Percentiles rank a stretch among this genome's conserved stretches.
phyloP scores from a whole-genome alignment of 257 asterid genomes.

The Przewalskia tangutica region DNA sequence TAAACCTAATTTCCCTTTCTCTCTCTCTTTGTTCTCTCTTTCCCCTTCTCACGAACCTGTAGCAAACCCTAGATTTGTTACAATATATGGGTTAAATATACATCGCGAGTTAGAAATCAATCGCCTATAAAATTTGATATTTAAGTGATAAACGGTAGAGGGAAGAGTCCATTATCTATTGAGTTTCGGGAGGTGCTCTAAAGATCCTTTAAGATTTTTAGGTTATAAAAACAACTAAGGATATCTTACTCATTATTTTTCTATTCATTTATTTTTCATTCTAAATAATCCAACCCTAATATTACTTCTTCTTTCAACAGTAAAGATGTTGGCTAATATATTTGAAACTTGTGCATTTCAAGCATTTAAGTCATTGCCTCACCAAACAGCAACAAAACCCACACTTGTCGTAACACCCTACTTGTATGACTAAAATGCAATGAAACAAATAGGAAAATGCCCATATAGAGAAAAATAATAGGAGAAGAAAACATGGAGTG shows the following conservation, averaged over 20 bases:
- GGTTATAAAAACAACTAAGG: not conserved
- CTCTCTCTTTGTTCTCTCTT: no score
- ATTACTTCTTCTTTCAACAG: not conserved
- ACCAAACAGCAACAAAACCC: not conserved
- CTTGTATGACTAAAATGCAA: not conserved
- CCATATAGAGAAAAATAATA: not conserved
- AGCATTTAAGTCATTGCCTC: not conserved
- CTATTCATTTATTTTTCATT: not conserved
- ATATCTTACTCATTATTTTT: not conserved
- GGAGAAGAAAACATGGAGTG: not conserved
- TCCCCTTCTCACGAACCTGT: no score
- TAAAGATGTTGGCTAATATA: not conserved
- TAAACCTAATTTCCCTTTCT: no score
- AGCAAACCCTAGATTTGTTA: no score
- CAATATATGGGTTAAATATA: not conserved
- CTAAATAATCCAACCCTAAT: not conserved
- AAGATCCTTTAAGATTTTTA: not conserved
- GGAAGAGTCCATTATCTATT: not conserved
- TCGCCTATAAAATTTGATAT: not conserved
- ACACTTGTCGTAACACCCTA: not conserved
- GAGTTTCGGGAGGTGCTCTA: accelerated
- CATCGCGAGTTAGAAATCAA: accelerated
- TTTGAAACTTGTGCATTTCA: not conserved
- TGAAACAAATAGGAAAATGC: not conserved
- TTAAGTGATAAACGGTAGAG: not conserved